Base-by-base conservation (phyloP, 768 basidiomycete genomes). In the Boletus rubropictus region DNA sequence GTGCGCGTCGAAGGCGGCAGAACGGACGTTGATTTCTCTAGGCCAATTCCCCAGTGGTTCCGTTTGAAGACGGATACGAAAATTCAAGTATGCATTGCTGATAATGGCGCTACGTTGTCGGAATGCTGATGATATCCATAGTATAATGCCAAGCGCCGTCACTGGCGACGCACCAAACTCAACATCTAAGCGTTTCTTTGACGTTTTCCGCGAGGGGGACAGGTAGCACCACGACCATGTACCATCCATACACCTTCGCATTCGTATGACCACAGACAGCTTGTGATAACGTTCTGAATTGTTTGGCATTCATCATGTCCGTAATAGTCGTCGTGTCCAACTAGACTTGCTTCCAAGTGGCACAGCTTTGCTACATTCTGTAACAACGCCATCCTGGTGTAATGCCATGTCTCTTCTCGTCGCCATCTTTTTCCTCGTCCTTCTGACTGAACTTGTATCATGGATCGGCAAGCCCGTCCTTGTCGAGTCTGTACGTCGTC, bases 31-130 rank as follows among this genome's bases (percentile, higher is more conserved):
- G 33, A 31, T 43, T 29, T 25, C 40, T 49, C 33, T 45, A 92
- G 89, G 67, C 96, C 95, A 53, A 97, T 99, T 52, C 96, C 95
- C 56, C 95, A 97, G 66, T 99, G 95, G 95, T 97, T 96, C 83
- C 91, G 93, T 57, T 76, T 94, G 53, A 97, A 96, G 80, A 81
- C 88, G 61, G 95, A 92, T 69, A 87, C 86, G 54, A 94, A 96
- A 78, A 94, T 90, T 59, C 88, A 91, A 73, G 89, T 89, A 61
- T 60, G 62, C 50, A 10, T 21, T 25, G 8, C 4, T 20, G 32
- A 27, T n/a, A n/a, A 8, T 12, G 21, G 8, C 5, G 14, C 12
- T 14, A 4, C 36, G 22, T 28, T 27, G 34, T 33, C 20, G 7
- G 31, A 10, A 28, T n/a, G n/a, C 41, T 55, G 34, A 55, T 4